Evolutionary conservation across 306 rosid species (phyloP).

Genomic region (Parietaria judaica): DNA sequence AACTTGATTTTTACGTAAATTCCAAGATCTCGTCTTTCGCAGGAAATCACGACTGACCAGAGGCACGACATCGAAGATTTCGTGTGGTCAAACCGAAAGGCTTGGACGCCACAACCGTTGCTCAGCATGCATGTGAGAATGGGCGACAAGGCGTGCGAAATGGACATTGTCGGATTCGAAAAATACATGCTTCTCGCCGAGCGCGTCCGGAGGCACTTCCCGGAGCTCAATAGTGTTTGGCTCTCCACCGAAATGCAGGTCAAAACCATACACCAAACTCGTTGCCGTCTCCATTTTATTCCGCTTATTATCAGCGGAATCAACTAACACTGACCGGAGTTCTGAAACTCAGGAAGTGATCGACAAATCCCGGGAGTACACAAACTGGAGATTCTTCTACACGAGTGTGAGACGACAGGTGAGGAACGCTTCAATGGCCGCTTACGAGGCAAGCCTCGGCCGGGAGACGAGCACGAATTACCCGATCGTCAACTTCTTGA

Average conservation of each 20-base stretch:
- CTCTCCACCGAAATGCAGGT: conserved; percentile 91
- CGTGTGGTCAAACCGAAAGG: conserved; percentile 84
- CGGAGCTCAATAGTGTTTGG: conserved; percentile 60
- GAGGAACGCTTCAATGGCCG: conserved; percentile 55
- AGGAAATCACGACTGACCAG: conserved; percentile 23
- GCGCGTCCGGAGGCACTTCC: conserved; percentile 57
- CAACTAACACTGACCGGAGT: not conserved
- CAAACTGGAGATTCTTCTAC: conserved; percentile 60
- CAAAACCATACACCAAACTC: not conserved
- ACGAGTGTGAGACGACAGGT: conserved; percentile 56
- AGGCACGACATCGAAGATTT: conserved; percentile 61
- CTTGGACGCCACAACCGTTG: conserved; percentile 83
- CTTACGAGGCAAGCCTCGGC: conserved; percentile 65
- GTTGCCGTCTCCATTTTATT: not conserved
- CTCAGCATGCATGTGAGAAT: conserved; percentile 85
- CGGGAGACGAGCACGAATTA: conserved; percentile 76
- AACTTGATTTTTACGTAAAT: no score
- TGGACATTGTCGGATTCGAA: conserved; percentile 72
- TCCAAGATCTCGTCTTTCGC: conserved; percentile 4
- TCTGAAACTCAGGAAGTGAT: conserved; percentile 50
- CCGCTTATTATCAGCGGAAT: not conserved
- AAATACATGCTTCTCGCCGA: conserved; percentile 64
- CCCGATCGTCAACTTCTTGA: conserved; percentile 86
- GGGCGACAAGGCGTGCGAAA: conserved; percentile 92
- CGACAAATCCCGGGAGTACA: conserved; percentile 40